Base-by-base conservation (phyloP, 2,329 filamentous ascomycete genomes). In the Helminthosporium solani region DNA sequence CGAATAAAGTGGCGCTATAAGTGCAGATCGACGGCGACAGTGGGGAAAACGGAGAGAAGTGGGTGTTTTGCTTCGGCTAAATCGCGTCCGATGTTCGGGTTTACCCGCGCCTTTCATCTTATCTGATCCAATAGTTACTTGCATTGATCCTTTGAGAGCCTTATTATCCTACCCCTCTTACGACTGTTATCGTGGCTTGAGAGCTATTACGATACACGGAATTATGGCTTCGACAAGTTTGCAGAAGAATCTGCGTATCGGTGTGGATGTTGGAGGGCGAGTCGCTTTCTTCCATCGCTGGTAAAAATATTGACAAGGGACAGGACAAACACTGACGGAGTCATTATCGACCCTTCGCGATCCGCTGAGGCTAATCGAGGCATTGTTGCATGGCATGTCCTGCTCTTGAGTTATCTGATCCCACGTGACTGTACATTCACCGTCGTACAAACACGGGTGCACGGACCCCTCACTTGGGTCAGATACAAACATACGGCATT, bases 191-290 rank as follows among this genome's bases (percentile, higher is more conserved):
- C 21, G 27, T 15, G 14, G 14, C 9, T 33, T 31, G 3, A 15
- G 15, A 19, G 2, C 3, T 12, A 15, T 18, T 25, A 12, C 12
- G 20, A 25, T 38, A 38, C 33, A 28, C 31, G 30, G 18, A 16
- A 39, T 23, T 7, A 44, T 41, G 33, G 18, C 7, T 34, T 21
- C 35, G 25, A 23, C 5, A 25, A 40, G n/a, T 25, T 31, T 35
- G 3, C 44, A 33, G 7, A 57, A 48, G 35, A 63, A 60, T 18
- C 48, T 74, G 38, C 66, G 72, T 28, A 72, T 75, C 38, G 73
- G 73, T 31, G 72, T 75, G 5, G 72, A 75, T 52, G 72, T 74
- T 19, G 71, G 72, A 53, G 72, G 68, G 70, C 67, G 51, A 50
- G 60, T 21, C 7, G n/a, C 15, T 14, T 20, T 6, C 23, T 15